Conservation (phyloP, 192 early-diverging fungal species). For the Entophlyctis helioformis region DNA sequence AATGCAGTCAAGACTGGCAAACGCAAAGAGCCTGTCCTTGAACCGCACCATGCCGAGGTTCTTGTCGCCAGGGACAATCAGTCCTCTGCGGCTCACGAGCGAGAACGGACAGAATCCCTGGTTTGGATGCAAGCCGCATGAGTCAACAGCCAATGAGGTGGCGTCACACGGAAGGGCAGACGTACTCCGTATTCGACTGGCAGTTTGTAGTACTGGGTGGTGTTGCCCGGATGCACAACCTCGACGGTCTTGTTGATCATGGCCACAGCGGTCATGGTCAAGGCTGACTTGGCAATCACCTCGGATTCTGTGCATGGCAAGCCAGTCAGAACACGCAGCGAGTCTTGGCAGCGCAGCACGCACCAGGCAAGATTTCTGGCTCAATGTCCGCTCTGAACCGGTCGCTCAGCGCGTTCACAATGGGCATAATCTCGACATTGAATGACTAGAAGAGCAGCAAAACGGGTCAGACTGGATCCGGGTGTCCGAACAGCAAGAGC, state of each 20-base stretch:
- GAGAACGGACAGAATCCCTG: constrained; percentile 42
- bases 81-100: constrained; percentile 28
- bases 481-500: neutral
- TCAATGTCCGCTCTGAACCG: constrained; percentile 34
- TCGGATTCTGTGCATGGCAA: constrained; percentile 14
- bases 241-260: constrained; percentile 36
- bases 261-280: constrained; percentile 31
- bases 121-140: neutral
- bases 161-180: neutral
- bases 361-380: constrained; percentile 37
- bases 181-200: constrained; percentile 42
- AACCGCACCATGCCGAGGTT: constrained; percentile 39
- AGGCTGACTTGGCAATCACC: constrained; percentile 26
- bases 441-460: constrained; percentile 16
- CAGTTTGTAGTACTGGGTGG: constrained; percentile 40
- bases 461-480: no score
- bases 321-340: no score
- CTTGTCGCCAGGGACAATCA: constrained; percentile 41
- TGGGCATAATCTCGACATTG: constrained; percentile 21
- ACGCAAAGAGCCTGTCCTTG: constrained; percentile 37
- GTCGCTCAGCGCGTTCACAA: constrained; percentile 5
- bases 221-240: constrained; percentile 45
- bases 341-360: no score
- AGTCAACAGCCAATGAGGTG: neutral
- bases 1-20: constrained; percentile 17